Base-by-base conservation (phyloP, 225 moss, liverwort and hornwort genomes). In the Lunularia cruciata region DNA sequence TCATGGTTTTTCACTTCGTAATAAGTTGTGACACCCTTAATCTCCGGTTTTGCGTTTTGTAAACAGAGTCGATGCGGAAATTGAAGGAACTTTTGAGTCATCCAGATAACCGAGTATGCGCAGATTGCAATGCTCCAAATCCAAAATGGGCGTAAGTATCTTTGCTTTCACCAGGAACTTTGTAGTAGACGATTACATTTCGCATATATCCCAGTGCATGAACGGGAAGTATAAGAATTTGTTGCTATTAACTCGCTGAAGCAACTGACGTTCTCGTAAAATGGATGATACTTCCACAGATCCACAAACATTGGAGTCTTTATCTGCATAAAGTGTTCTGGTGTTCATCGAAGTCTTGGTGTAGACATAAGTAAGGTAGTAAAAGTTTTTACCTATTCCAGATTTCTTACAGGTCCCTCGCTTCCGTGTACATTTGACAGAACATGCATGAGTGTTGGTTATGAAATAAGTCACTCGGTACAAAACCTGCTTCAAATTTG, bases 101-200 rank as follows among this genome's bases (percentile, higher is more conserved):
- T 70, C 87, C 89, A 30, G 96, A 93, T 49, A 98, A 98, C 71
- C 86, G 82, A 36, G 33, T 80, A 0, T 98, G 96, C 63, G 96
- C 96, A 45, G 96, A 98, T 75, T 98, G 96, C 57, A 73, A 83
- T 61, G 89, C 86, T 11, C 81, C 83, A 62, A 82, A 90, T 70
- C 96, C 96, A 54, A 92, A 89, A 84, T 96, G 96, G 96, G 96
- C 92, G 96, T 96, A 81, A 75, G 96, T 91, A 11, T 42, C 32
- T 20, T 25, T 53, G 65, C 12, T 1, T 63, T 19, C 37, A 37
- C 32, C n/a, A 36, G 34, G 4, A 34, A 15, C 25, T 28, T 31
- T 28, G 3, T 5, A 9, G 52, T 10, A 2, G 63, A 26, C 27
- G 16, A 5, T 28, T 20, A 8, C 20, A 5, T 60, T 61, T 42